phyloP scores from a whole-genome alignment of 768 basidiomycete species.

The Goffeauzyma gilvescens region DNA sequence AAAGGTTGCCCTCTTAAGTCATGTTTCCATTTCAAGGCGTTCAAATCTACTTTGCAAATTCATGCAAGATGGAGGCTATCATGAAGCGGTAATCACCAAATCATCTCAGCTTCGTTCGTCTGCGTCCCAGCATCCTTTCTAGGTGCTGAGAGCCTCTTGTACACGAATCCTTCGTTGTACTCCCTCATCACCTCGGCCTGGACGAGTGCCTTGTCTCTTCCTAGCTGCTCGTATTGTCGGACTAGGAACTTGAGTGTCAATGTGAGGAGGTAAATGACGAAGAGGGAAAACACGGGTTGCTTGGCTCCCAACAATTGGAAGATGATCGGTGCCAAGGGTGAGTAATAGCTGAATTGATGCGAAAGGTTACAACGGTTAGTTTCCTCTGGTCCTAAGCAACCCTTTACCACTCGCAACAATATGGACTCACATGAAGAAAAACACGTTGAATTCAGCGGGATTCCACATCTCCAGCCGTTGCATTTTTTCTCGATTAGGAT shows the following conservation, averaged over 20 bases:
- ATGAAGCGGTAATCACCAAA: no score
- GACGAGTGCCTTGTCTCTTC: slow-evolving; percentile 26
- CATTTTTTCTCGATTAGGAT: slow-evolving; percentile 17
- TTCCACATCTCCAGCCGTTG: slow-evolving; percentile 29
- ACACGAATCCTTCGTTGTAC: slow-evolving; percentile 30
- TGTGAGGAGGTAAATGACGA: slow-evolving; percentile 1
- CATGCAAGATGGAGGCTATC: no score
- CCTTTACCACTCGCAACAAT: neutral
- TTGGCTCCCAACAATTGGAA: slow-evolving; percentile 20
- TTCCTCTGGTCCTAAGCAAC: neutral
- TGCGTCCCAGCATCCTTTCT: slow-evolving; percentile 23
- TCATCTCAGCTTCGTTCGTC: slow-evolving; percentile 26
- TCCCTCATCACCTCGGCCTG: slow-evolving; percentile 30
- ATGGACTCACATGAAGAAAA: slow-evolving; percentile 27
- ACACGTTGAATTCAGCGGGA: slow-evolving; percentile 27
- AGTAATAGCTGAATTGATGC: slow-evolving; percentile 15
- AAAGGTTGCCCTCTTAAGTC: no score
- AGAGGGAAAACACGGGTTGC: slow-evolving; percentile 16
- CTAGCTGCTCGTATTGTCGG: slow-evolving; percentile 20
- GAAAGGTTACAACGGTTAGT: neutral
- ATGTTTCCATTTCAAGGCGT: no score
- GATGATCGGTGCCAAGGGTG: slow-evolving; percentile 20
- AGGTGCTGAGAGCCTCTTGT: slow-evolving; percentile 23
- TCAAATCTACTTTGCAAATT: no score
- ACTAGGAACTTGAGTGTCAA: slow-evolving; percentile 19